Conservation (phyloP, 257 asterid genomes). For the Lantana camara region DNA sequence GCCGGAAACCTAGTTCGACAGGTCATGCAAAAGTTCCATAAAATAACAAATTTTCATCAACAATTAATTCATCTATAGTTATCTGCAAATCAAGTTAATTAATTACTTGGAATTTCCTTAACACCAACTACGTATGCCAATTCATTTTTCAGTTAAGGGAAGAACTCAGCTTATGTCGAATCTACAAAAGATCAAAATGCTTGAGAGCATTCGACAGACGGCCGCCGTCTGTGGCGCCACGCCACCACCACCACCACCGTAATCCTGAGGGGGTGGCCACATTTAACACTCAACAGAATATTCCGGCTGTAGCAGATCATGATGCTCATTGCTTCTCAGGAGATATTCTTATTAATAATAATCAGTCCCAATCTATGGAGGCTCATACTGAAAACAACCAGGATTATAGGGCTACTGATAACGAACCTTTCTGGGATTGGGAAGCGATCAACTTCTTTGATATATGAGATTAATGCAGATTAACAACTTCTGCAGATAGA, state of each 20-base stretch:
- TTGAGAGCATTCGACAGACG: slow-evolving; percentile 56
- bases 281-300: neutral
- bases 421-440: slow-evolving; percentile 33
- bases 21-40: too few species aligned
- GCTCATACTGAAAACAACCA: neutral
- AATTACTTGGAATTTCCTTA: neutral
- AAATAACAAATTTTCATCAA: too few species aligned
- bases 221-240: slow-evolving; percentile 22
- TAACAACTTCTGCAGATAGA: too few species aligned
- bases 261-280: neutral
- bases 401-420: slow-evolving; percentile 1
- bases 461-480: neutral
- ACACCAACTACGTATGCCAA: neutral
- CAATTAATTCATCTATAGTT: too few species aligned
- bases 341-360: too few species aligned
- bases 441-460: slow-evolving; percentile 15
- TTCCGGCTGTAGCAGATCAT: neutral
- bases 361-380: slow-evolving; percentile 5
- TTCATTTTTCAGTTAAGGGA: slow-evolving; percentile 34
- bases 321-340: slow-evolving; percentile 11
- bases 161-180: slow-evolving; percentile 50
- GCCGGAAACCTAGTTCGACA: too few species aligned
- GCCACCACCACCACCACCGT: neutral
- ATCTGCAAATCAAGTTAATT: too few species aligned
- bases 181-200: slow-evolving; percentile 44